phyloP scores from a whole-genome alignment of 257 asterid species.

The Eustoma russellianum region DNA sequence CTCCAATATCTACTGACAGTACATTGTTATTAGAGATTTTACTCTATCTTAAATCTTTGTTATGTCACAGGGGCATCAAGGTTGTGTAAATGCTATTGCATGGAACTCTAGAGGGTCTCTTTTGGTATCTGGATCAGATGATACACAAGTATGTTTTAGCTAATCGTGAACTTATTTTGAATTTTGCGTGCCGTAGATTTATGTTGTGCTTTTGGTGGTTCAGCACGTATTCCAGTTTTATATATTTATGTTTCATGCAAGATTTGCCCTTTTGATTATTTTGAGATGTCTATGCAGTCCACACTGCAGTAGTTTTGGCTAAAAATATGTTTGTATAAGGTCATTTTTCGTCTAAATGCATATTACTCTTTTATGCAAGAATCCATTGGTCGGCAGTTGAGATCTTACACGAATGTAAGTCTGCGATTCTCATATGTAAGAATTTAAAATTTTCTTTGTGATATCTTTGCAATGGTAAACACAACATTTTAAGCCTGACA shows the following conservation, averaged over 20 bases:
- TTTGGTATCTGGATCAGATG: conserved; percentile 96
- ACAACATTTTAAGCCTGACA: too few species aligned
- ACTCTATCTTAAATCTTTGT: conserved; percentile 4
- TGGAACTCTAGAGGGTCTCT: conserved; percentile 91
- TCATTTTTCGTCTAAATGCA: too few species aligned
- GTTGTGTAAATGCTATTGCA: conserved; percentile 89
- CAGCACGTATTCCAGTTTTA: background rate
- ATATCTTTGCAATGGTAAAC: too few species aligned
- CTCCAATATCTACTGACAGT: background rate
- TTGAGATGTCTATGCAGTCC: too few species aligned
- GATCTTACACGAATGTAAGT: too few species aligned
- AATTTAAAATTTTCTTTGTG: too few species aligned
- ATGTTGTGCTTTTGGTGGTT: background rate
- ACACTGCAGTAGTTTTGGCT: too few species aligned
- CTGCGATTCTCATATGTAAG: too few species aligned
- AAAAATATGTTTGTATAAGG: too few species aligned
- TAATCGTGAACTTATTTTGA: background rate
- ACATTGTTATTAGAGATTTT: conserved; percentile 9
- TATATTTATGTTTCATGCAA: background rate
- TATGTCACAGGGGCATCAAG: conserved; percentile 71
- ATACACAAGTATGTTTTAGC: conserved; percentile 60
- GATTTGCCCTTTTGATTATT: too few species aligned
- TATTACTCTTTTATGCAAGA: too few species aligned
- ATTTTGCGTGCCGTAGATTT: background rate
- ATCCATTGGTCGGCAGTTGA: too few species aligned